Evolutionary conservation across 306 rosid species (phyloP).

Genomic region (Oemleria cerasiformis): DNA sequence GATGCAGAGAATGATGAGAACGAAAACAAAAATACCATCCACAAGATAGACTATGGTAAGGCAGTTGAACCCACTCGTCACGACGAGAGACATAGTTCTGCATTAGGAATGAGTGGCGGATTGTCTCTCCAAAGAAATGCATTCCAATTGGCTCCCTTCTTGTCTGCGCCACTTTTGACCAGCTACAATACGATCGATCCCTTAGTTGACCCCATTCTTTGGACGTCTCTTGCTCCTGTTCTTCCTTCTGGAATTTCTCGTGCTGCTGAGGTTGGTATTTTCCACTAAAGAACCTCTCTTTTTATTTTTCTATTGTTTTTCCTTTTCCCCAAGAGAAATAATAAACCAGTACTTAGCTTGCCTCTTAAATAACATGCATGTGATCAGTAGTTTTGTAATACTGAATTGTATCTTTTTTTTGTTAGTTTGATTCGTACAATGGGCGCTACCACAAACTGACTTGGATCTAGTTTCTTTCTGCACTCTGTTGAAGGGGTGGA

Average conservation of each 20-base stretch:
- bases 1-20: slow-evolving; percentile 68
- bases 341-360: neutral
- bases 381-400: neutral
- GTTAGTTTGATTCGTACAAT: neutral
- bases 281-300: neutral
- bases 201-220: slow-evolving; percentile 73
- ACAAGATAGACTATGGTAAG: slow-evolving; percentile 79
- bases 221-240: slow-evolving; percentile 84
- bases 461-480: neutral
- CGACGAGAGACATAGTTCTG: slow-evolving; percentile 51
- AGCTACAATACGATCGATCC: slow-evolving; percentile 74
- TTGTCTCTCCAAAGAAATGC: slow-evolving; percentile 83
- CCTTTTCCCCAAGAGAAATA: neutral
- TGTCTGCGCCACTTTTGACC: slow-evolving; percentile 85
- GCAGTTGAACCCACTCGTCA: slow-evolving; percentile 62
- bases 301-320: neutral
- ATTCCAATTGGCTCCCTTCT: slow-evolving; percentile 66
- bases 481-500: neutral
- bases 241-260: slow-evolving; percentile 70
- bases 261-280: slow-evolving; percentile 71
- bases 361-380: neutral
- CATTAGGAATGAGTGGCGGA: slow-evolving; percentile 65
- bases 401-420: neutral
- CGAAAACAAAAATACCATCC: slow-evolving; percentile 67
- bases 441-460: neutral